Conservation (phyloP, 495 filamentous ascomycete species). For the Xylaria acuta region DNA sequence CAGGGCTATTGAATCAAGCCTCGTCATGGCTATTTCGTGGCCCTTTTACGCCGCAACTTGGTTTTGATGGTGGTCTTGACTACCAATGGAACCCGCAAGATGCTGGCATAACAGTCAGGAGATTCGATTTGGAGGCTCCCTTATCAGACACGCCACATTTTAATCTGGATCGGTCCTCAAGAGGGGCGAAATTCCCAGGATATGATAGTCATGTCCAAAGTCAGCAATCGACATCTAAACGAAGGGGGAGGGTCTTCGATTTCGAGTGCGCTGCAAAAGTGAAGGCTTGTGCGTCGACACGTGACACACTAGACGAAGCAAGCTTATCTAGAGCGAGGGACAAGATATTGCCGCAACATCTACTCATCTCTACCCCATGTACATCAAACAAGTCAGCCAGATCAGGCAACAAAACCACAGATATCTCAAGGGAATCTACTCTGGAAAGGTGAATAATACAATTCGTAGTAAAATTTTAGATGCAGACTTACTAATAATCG, state of each 20-base stretch:
- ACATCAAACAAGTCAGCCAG: background rate
- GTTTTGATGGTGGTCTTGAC: slow-evolving; percentile 42
- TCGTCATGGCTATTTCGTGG: slow-evolving; percentile 39
- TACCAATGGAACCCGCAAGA: slow-evolving; percentile 40
- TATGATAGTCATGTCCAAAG: background rate
- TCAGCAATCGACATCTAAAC: slow-evolving; percentile 29
- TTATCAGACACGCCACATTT: slow-evolving; percentile 3
- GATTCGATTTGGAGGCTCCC: slow-evolving; percentile 29
- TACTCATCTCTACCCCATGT: background rate
- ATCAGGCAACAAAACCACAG: background rate
- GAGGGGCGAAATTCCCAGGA: background rate
- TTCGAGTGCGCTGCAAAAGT: background rate
- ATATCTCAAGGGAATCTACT: background rate
- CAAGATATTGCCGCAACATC: background rate
- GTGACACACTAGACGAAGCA: background rate
- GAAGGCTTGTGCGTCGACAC: background rate
- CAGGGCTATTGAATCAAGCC: slow-evolving; percentile 36
- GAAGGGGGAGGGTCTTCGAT: slow-evolving; percentile 34
- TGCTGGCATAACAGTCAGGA: slow-evolving; percentile 21
- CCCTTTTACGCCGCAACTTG: slow-evolving; percentile 42
- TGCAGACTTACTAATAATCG: background rate
- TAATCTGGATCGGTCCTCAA: background rate
- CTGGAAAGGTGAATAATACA: background rate
- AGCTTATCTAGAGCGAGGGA: background rate
- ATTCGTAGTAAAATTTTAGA: no score